Evolutionary conservation across 768 basidiomycete species (phyloP).

Genomic region (Nevesoporus exiguus): DNA sequence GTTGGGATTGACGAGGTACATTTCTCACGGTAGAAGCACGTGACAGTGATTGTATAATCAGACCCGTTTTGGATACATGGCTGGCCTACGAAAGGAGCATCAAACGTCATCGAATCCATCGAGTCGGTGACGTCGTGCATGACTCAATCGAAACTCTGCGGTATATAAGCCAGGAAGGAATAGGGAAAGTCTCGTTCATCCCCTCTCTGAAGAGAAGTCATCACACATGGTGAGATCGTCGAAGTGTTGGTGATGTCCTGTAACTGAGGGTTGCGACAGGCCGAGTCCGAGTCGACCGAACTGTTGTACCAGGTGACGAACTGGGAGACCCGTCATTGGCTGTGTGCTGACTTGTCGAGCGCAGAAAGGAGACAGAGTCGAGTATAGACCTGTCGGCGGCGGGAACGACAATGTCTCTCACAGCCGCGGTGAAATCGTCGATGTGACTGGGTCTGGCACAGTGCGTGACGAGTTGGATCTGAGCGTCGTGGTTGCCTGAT

Average conservation of each 20-base stretch:
- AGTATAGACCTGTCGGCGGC: slow-evolving; percentile 44
- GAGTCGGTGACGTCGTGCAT: slow-evolving; percentile 16
- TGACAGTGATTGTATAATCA: not conserved
- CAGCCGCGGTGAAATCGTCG: slow-evolving; percentile 35
- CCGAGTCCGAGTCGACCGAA: slow-evolving; percentile 9
- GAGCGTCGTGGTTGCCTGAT: not conserved
- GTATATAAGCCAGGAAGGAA: slow-evolving; percentile 13
- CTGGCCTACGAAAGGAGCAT: slow-evolving; percentile 12
- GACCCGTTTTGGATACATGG: slow-evolving; percentile 3
- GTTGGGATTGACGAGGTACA: not conserved
- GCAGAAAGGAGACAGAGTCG: slow-evolving; percentile 40
- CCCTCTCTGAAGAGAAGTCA: not conserved
- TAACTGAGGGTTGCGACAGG: slow-evolving; percentile 12
- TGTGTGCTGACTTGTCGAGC: not conserved
- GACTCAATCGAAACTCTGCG: slow-evolving; percentile 6
- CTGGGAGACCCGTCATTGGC: not conserved
- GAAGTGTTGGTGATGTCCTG: not conserved
- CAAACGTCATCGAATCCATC: slow-evolving; percentile 15
- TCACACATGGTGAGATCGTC: slow-evolving; percentile 11
- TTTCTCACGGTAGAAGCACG: slow-evolving; percentile 11
- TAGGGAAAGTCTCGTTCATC: not conserved
- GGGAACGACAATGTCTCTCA: slow-evolving; percentile 37
- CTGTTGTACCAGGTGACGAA: slow-evolving; percentile 23
- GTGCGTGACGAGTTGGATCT: slow-evolving; percentile 21
- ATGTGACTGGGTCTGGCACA: slow-evolving; percentile 31